Evolutionary conservation across 2,329 filamentous ascomycete genomes (phyloP).

Genomic region (Exophiala aquamarina): DNA sequence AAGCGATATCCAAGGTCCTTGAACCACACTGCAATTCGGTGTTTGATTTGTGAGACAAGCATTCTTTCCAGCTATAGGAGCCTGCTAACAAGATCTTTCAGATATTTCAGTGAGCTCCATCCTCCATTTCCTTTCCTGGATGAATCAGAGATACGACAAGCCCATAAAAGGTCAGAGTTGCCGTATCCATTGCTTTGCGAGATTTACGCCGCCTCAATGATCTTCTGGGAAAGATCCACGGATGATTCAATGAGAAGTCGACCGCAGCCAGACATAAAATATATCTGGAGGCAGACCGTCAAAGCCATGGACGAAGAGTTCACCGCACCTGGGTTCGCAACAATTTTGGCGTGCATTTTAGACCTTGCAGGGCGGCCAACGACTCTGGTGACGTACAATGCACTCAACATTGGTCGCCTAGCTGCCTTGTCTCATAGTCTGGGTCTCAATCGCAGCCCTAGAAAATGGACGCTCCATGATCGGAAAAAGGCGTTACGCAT

Average conservation of each 20-base stretch:
- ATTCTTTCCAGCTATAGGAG: background rate
- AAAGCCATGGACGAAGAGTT: conserved; percentile 59
- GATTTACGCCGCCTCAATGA: conserved; percentile 57
- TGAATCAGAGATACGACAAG: conserved; percentile 50
- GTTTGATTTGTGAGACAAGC: conserved; percentile 38
- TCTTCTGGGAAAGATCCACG: conserved; percentile 55
- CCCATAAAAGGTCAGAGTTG: conserved; percentile 57
- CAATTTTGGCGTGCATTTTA: conserved; percentile 57
- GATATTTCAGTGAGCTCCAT: conserved; percentile 57
- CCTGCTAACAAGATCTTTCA: conserved; percentile 33
- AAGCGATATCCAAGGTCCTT: conserved; percentile 61
- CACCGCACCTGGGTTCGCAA: conserved; percentile 58
- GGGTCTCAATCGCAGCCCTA: conserved; percentile 55
- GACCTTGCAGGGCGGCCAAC: conserved; percentile 59
- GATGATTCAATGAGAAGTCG: conserved; percentile 42
- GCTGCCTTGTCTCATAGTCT: conserved; percentile 57
- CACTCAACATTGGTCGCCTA: conserved; percentile 53
- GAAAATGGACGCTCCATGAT: conserved; percentile 50
- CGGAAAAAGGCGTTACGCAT: conserved; percentile 53
- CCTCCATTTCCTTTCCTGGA: conserved; percentile 62
- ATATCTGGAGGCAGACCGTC: conserved; percentile 62
- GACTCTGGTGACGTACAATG: conserved; percentile 37
- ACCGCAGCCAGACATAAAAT: conserved; percentile 56
- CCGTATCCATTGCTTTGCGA: conserved; percentile 57
- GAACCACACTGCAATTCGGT: conserved; percentile 54